Percentiles rank a stretch among this genome's conserved stretches.
phyloP scores from a whole-genome alignment of 1,284 basidiomycete genomes.

The Vanrija humicola region DNA sequence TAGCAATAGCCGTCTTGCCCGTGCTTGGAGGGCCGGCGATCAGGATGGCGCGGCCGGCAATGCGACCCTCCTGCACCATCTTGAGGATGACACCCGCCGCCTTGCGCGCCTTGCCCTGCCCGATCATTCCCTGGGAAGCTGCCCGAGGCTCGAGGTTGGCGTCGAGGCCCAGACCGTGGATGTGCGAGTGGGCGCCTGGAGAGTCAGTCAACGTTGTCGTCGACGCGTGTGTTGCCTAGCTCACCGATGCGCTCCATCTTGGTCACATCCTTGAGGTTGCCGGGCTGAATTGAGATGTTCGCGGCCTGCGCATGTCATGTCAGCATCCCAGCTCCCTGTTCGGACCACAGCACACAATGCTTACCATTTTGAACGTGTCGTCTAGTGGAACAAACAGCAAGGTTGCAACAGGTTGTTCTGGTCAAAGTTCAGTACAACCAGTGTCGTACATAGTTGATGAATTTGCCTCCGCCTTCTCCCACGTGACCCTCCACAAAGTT shows the following conservation, averaged over 20 bases:
- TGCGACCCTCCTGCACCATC: slow-evolving; percentile 94
- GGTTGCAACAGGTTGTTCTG: too few species aligned
- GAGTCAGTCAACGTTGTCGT: slow-evolving; percentile 3
- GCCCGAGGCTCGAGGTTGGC: slow-evolving; percentile 80
- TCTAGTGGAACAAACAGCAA: too few species aligned
- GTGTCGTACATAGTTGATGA: too few species aligned
- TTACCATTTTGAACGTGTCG: neutral
- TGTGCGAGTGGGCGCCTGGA: slow-evolving; percentile 93
- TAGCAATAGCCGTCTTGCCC: slow-evolving; percentile 95
- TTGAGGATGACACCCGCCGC: slow-evolving; percentile 95
- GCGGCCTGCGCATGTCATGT: slow-evolving; percentile 33
- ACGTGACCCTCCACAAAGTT: too few species aligned
- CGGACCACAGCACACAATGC: neutral
- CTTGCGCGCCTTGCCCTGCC: slow-evolving; percentile 89
- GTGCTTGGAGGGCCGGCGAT: slow-evolving; percentile 95
- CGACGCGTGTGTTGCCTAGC: slow-evolving; percentile 17
- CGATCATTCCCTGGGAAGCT: slow-evolving; percentile 88
- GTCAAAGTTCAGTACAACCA: too few species aligned
- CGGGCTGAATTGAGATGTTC: slow-evolving; percentile 50
- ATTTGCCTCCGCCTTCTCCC: too few species aligned
- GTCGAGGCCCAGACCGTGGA: slow-evolving; percentile 89
- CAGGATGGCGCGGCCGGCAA: slow-evolving; percentile 90
- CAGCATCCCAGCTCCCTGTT: neutral
- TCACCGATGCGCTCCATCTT: slow-evolving; percentile 94
- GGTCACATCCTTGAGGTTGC: slow-evolving; percentile 71